These are phyloP conservation scores for Boehmeria nivea DNA, from an alignment of 306 rosid genomes.

Conservation along the genomic window DNA sequence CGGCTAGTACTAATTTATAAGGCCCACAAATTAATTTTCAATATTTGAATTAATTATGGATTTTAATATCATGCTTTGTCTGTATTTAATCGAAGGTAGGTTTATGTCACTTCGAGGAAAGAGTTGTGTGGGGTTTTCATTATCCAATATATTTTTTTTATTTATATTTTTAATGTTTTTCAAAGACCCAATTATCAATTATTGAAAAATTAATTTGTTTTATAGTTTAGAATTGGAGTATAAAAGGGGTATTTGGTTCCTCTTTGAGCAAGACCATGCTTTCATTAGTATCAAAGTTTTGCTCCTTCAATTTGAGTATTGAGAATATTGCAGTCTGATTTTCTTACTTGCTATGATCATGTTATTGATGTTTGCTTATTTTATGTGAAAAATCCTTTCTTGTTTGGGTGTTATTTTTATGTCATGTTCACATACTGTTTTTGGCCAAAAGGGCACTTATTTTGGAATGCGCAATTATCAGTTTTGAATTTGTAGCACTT, in stretches of 20 bases:
- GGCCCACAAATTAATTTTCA: conserved; percentile 29
- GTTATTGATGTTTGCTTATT: too few species aligned
- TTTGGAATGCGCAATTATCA: too few species aligned
- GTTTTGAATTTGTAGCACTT: too few species aligned
- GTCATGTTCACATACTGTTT: too few species aligned
- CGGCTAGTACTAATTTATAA: conserved; percentile 5
- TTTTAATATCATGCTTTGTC: neutral
- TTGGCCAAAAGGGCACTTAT: too few species aligned
- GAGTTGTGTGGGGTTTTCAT: conserved; percentile 37
- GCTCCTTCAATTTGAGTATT: neutral
- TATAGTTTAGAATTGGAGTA: conserved; percentile 7
- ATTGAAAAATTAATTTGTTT: neutral
- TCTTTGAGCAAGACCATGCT: conserved; percentile 11
- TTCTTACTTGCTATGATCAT: conserved; percentile 28
- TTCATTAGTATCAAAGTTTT: neutral
- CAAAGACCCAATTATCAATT: conserved; percentile 11
- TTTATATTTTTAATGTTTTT: neutral
- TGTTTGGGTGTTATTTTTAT: too few species aligned
- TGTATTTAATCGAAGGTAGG: conserved; percentile 38
- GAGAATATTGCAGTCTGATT: neutral
- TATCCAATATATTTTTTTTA: neutral
- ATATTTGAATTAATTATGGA: conserved; percentile 14
- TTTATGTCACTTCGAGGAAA: conserved; percentile 38
- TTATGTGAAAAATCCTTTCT: too few species aligned
- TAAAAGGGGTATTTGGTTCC: conserved; percentile 4